Conservation (phyloP, 768 basidiomycete species). For the Auricularia sp. region DNA sequence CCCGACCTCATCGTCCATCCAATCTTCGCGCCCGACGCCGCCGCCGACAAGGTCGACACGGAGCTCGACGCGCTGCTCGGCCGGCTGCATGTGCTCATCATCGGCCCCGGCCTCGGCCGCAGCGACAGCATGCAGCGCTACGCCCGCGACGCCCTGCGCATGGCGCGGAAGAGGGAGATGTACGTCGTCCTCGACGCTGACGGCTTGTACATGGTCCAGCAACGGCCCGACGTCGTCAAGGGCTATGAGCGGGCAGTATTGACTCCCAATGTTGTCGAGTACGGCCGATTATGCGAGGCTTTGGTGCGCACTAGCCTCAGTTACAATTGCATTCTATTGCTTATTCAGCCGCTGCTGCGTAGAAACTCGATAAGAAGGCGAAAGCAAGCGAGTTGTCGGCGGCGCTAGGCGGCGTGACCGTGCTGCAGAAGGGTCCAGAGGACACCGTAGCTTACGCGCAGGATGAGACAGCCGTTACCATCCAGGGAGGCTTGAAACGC, state of each 20-base stretch:
- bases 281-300: slow-evolving; percentile 70
- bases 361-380: neutral
- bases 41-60: slow-evolving; percentile 36
- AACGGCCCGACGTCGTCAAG: slow-evolving; percentile 60
- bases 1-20: slow-evolving; percentile 97
- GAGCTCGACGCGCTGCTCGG: slow-evolving; percentile 61
- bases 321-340: neutral
- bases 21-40: slow-evolving; percentile 44
- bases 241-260: slow-evolving; percentile 84
- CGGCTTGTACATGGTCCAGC: slow-evolving; percentile 73
- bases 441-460: slow-evolving; percentile 75
- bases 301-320: slow-evolving; percentile 33
- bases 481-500: slow-evolving; percentile 75
- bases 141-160: slow-evolving; percentile 61
- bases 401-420: slow-evolving; percentile 74
- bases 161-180: slow-evolving; percentile 69
- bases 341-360: neutral
- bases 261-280: slow-evolving; percentile 93
- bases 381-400: neutral
- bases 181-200: slow-evolving; percentile 94
- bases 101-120: slow-evolving; percentile 91
- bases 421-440: slow-evolving; percentile 76
- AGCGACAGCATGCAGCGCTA: slow-evolving; percentile 82
- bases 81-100: slow-evolving; percentile 83
- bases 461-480: slow-evolving; percentile 56